These are phyloP conservation scores for Iberis pinnata DNA, from an alignment of 345 rosid species.

Conservation along the genomic window DNA sequence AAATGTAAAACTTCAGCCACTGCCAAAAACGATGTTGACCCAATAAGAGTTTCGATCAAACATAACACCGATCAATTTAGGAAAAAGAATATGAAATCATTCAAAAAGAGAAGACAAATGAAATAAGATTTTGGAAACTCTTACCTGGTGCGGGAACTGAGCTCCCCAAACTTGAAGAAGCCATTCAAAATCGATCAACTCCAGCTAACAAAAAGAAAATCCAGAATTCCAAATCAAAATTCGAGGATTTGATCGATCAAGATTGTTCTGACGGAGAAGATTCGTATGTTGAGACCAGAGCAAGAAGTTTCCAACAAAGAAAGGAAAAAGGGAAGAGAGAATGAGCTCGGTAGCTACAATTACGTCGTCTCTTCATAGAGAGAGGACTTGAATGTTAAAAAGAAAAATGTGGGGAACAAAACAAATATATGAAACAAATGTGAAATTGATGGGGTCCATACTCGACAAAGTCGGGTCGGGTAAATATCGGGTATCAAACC, in stretches of 20 bases:
- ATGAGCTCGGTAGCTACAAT: background rate
- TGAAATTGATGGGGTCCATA: slow-evolving; percentile 27
- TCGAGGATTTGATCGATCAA: slow-evolving; percentile 15
- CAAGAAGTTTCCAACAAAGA: slow-evolving; percentile 4
- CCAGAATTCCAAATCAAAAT: too few species aligned
- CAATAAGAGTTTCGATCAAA: background rate
- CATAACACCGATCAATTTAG: slow-evolving; percentile 5
- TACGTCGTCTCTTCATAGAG: slow-evolving; percentile 17
- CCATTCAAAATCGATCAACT: slow-evolving; percentile 43
- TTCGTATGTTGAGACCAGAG: background rate
- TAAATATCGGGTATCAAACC: slow-evolving; percentile 20
- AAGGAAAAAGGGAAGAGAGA: slow-evolving; percentile 6
- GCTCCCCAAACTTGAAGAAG: slow-evolving; percentile 68
- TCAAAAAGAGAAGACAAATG: background rate
- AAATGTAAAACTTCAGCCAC: background rate
- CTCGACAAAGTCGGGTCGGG: slow-evolving; percentile 29
- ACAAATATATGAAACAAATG: slow-evolving; percentile 28
- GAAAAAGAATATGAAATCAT: background rate
- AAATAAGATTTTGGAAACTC: slow-evolving; percentile 10
- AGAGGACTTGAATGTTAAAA: slow-evolving; percentile 29
- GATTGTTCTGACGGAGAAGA: background rate
- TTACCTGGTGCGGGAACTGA: slow-evolving; percentile 70
- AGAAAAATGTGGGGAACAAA: slow-evolving; percentile 24
- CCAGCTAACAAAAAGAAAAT: too few species aligned
- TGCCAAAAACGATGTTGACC: slow-evolving; percentile 17